Evolutionary conservation across 805 yeast species (phyloP).

Genomic region (Wickerhamiella parazyma): DNA sequence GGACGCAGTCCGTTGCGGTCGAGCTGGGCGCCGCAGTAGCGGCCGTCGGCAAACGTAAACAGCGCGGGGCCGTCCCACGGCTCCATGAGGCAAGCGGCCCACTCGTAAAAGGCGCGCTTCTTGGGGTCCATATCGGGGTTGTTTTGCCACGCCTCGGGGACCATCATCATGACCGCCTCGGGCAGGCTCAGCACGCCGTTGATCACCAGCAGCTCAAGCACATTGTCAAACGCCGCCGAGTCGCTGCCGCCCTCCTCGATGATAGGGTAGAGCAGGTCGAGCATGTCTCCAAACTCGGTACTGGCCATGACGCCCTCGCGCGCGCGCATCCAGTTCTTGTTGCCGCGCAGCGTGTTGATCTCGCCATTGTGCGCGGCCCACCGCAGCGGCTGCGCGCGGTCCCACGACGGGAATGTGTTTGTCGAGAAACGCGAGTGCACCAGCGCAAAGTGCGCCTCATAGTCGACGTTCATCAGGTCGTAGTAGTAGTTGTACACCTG

Average conservation of each 20-base stretch:
- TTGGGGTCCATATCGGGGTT: conserved; percentile 75
- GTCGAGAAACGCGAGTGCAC: conserved; percentile 97
- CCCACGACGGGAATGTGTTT: conserved; percentile 99
- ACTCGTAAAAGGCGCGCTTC: conserved; percentile 89
- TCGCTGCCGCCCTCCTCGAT: conserved; percentile 98
- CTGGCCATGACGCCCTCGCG: conserved; percentile 95
- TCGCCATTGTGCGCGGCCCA: conserved; percentile 99
- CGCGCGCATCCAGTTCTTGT: conserved; percentile 98
- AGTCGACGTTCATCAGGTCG: conserved; percentile 81
- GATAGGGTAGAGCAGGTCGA: conserved; percentile 83
- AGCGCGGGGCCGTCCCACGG: conserved; percentile 99
- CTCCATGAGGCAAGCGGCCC: conserved; percentile 99
- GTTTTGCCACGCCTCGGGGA: conserved; percentile 97
- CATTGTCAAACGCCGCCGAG: conserved; percentile 95
- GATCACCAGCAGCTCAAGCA: conserved; percentile 75
- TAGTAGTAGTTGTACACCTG: conserved; percentile 93
- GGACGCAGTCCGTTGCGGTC: conserved; percentile 98
- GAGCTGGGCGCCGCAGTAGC: conserved; percentile 95
- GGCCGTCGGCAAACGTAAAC: conserved; percentile 91
- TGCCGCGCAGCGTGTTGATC: conserved; percentile 91
- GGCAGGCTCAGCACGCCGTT: conserved; percentile 88
- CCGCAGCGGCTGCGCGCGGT: conserved; percentile 94
- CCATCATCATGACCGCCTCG: conserved; percentile 92
- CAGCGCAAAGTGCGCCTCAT: conserved; percentile 87
- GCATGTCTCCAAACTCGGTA: conserved; percentile 73